A percentile compares a stretch with the other conserved stretches of the same genome.
Conservation (phyloP, 2,329 filamentous ascomycete species). For the Sporothrix phasma region DNA sequence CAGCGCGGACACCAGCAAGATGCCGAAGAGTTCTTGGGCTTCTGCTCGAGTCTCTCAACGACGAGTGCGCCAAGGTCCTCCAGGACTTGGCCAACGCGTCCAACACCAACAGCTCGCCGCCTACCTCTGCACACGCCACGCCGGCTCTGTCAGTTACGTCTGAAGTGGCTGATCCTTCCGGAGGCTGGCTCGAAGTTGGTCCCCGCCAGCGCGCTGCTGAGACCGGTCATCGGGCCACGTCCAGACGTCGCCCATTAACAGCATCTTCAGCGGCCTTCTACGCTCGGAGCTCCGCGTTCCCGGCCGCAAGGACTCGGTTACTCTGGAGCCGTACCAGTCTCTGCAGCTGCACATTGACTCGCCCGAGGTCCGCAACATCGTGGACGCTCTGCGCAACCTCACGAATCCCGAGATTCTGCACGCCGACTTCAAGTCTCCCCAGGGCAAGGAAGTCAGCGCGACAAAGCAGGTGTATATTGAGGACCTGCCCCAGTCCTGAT, state of each 20-base stretch:
- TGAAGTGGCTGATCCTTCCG: slow-evolving; percentile 21
- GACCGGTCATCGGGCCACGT: slow-evolving; percentile 76
- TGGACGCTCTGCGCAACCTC: slow-evolving; percentile 78
- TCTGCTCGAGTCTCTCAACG: slow-evolving; percentile 87
- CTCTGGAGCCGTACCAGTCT: slow-evolving; percentile 85
- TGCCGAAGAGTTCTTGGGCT: slow-evolving; percentile 91
- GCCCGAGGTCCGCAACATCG: slow-evolving; percentile 76
- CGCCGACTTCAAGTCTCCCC: slow-evolving; percentile 71
- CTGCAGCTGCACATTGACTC: slow-evolving; percentile 90
- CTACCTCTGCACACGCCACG: slow-evolving; percentile 35
- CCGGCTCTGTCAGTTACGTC: slow-evolving; percentile 26
- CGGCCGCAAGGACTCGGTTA: slow-evolving; percentile 82
- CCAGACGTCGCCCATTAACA: slow-evolving; percentile 71
- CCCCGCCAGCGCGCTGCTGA: slow-evolving; percentile 80
- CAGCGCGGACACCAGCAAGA: slow-evolving; percentile 94
- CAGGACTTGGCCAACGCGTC: slow-evolving; percentile 37
- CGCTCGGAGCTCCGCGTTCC: slow-evolving; percentile 82
- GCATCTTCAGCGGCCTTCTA: slow-evolving; percentile 87
- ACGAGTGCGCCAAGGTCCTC: slow-evolving; percentile 78
- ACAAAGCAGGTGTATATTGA: slow-evolving; percentile 96
- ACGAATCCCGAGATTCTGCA: slow-evolving; percentile 78
- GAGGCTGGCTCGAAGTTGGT: slow-evolving; percentile 82
- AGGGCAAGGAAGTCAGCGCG: slow-evolving; percentile 64
- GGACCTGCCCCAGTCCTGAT: slow-evolving; percentile 85
- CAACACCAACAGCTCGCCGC: slow-evolving; percentile 25